These are phyloP conservation scores for Plasmodium reichenowi DNA, from an alignment of 169 alveolate species.

Conservation along the genomic window DNA sequence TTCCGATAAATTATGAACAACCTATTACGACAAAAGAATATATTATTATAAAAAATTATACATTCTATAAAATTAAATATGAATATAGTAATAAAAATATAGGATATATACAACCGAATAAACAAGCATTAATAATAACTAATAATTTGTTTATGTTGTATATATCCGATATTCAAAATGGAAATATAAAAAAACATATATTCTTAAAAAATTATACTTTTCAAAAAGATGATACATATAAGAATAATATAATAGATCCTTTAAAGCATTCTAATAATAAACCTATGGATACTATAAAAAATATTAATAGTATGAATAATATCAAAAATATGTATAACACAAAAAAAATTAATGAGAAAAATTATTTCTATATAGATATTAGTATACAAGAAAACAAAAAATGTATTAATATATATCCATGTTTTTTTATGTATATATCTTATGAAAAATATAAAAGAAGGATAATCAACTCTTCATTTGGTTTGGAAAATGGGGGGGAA, in stretches of 20 bases:
- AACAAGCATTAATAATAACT: slow-evolving; percentile 11
- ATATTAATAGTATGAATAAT: not conserved
- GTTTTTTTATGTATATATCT: not conserved
- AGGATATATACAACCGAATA: slow-evolving; percentile 21
- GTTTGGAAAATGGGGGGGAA: too few relatives aligned
- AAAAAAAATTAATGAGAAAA: slow-evolving; percentile 10
- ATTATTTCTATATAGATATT: slow-evolving; percentile 23
- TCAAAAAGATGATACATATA: not conserved
- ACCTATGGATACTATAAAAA: not conserved
- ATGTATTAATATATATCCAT: slow-evolving; percentile 34
- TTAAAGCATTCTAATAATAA: not conserved
- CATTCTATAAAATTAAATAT: slow-evolving; percentile 25
- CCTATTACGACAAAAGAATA: slow-evolving; percentile 7
- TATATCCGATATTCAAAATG: slow-evolving; percentile 8
- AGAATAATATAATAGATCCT: not conserved
- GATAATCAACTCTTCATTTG: not conserved
- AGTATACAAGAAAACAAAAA: slow-evolving; percentile 15
- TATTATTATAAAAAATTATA: slow-evolving; percentile 31
- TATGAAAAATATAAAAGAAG: slow-evolving; percentile 11
- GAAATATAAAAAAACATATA: slow-evolving; percentile 5
- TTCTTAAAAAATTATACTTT: not conserved
- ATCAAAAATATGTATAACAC: not conserved
- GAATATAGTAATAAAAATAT: slow-evolving; percentile 30
- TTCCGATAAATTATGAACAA: not conserved
- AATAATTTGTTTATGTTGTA: slow-evolving; percentile 16